Base-by-base conservation (phyloP, 495 filamentous ascomycete species). In the Baudoinia panamericana region DNA sequence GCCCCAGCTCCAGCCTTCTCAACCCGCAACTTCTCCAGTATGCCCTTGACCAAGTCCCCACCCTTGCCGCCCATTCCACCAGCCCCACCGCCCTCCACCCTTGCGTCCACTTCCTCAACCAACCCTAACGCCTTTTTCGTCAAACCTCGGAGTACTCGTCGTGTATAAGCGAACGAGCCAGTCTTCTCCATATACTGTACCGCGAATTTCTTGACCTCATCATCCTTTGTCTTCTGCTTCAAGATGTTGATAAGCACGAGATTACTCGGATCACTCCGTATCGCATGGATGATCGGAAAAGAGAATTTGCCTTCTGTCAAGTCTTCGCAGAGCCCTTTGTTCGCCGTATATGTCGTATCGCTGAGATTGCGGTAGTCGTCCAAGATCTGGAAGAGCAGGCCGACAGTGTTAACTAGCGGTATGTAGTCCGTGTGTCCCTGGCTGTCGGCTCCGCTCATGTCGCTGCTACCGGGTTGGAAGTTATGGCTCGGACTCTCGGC, bases 301-400 rank as follows among this genome's bases (percentile, higher is more conserved):
- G 80, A 87, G 66, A 96, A 97, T 70, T 97, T 97, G 29, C 90
- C 90, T 64, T 97, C 90, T 0, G 88, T 95, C 46, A 97, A 62
- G 58, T 97, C 90, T 66, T 97, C 90, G 59, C 84, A 93, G 46
- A 93, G 75, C 41, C 90, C 92, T 66, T 96, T 97, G 52, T 90
- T 88, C 33, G 76, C 64, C 33, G 80, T 76, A 63, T 95, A 95
- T 45, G 75, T 68, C 12, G 66, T 5, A 2, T 13, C 30, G 8
- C 13, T 17, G 15, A 97, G 73, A 57, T 97, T 97, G 45, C 84
- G 71, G 64, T 94, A 94, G 66, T 97, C 90, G 61, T 97, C 90
- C 51, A 82, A 80, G 42, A 56, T 56, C 29, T 55, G 52, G 49
- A 88, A 97, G 58, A 94, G 77, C 25, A 94, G 74, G 11, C 90